These are phyloP conservation scores for Blastocystis sp. DNA, from an alignment of 352 stramenopile species.

Conservation along the genomic window DNA sequence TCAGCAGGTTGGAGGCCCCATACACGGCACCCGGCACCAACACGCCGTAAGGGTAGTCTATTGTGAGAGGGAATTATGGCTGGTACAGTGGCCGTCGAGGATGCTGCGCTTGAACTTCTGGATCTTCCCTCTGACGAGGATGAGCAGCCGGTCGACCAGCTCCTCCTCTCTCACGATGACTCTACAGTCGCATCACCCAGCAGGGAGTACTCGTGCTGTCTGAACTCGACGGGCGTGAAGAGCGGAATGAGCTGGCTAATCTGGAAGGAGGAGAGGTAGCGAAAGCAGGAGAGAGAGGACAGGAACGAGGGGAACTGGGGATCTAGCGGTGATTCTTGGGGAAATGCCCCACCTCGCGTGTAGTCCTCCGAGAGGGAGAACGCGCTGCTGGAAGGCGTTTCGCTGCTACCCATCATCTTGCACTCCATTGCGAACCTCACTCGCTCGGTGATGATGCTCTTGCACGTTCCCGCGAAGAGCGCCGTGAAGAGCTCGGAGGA, in stretches of 20 bases:
- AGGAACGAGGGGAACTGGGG: background rate
- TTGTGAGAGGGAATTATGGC: background rate
- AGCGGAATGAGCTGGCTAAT: conserved; percentile 21
- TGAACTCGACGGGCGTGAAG: conserved; percentile 19
- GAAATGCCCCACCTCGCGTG: background rate
- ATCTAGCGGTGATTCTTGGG: background rate
- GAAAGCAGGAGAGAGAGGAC: conserved; percentile 40
- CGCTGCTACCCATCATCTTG: background rate
- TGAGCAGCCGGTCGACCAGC: conserved; percentile 1
- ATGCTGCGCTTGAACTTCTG: conserved; percentile 47
- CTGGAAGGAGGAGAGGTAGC: conserved; percentile 26
- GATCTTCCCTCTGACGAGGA: conserved; percentile 12
- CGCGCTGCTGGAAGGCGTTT: background rate
- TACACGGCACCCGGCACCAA: conserved; percentile 14
- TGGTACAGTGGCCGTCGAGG: conserved; percentile 16
- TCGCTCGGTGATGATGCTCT: conserved; percentile 42
- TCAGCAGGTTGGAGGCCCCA: conserved; percentile 2
- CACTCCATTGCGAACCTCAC: background rate
- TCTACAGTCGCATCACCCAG: background rate
- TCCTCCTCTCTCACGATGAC: conserved; percentile 32
- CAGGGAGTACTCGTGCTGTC: background rate
- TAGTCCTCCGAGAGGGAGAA: background rate
- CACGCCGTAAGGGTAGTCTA: conserved; percentile 59
- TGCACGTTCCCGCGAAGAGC: conserved; percentile 40
- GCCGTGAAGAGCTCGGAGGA: conserved; percentile 28